These are phyloP conservation scores for Sporothrix protearum DNA, from an alignment of 2,329 filamentous ascomycete species.

Conservation along the genomic window DNA sequence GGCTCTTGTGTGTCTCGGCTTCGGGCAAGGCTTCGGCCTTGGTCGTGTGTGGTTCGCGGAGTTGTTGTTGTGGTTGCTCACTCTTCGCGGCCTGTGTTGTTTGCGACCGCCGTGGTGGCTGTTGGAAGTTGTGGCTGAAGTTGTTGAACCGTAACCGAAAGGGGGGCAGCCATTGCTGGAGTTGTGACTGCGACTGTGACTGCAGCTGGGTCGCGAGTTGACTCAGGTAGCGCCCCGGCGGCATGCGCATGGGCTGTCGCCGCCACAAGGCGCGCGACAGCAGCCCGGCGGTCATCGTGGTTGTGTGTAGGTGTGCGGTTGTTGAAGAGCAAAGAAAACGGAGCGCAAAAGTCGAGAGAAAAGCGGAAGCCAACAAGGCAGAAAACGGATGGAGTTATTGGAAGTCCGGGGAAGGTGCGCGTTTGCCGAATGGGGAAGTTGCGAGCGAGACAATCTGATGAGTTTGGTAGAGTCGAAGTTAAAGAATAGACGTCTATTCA, in stretches of 20 bases:
- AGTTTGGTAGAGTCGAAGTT: background rate
- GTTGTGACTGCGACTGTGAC: background rate
- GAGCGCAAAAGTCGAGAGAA: background rate
- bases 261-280: constrained; percentile 21
- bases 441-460: background rate
- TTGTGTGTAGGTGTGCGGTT: background rate
- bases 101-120: background rate
- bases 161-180: background rate
- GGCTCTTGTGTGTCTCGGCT: constrained; percentile 15
- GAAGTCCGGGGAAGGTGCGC: background rate
- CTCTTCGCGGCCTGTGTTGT: background rate
- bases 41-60: background rate
- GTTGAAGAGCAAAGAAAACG: background rate
- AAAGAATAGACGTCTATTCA: background rate
- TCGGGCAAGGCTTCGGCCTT: background rate
- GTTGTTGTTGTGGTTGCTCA: background rate
- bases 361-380: background rate
- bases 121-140: background rate
- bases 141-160: background rate
- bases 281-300: constrained; percentile 13
- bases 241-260: constrained; percentile 16
- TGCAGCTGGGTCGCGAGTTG: constrained; percentile 4
- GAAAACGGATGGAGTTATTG: background rate
- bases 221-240: constrained; percentile 13
- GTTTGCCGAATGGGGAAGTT: background rate